phyloP scores from a whole-genome alignment of 805 yeast genomes.

The Candida nanaspora region DNA sequence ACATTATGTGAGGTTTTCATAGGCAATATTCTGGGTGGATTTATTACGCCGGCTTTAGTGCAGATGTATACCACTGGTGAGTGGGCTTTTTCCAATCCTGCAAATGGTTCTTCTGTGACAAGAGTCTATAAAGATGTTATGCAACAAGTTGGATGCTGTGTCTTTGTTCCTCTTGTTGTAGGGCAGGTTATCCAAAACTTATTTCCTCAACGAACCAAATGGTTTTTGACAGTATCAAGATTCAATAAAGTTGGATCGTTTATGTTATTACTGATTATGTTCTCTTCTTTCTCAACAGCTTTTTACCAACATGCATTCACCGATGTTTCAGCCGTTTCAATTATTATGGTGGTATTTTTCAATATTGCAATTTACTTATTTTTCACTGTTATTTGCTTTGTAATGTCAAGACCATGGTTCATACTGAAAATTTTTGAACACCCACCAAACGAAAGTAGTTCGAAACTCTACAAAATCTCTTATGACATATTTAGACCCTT shows the following conservation, averaged over 20 bases:
- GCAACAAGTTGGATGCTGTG: slow-evolving; percentile 77
- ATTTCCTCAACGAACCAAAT: slow-evolving; percentile 57
- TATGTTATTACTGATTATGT: slow-evolving; percentile 61
- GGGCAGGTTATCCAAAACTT: slow-evolving; percentile 78
- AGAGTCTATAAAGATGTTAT: slow-evolving; percentile 66
- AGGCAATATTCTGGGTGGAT: slow-evolving; percentile 81
- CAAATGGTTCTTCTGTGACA: slow-evolving; percentile 44
- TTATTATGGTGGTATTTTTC: slow-evolving; percentile 75
- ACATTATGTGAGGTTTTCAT: slow-evolving; percentile 80
- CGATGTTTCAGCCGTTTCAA: slow-evolving; percentile 39
- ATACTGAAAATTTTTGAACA: slow-evolving; percentile 36
- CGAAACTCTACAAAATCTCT: slow-evolving; percentile 36
- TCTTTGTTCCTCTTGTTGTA: slow-evolving; percentile 80
- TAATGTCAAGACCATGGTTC: slow-evolving; percentile 51
- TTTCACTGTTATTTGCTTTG: slow-evolving; percentile 59
- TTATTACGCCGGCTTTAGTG: slow-evolving; percentile 76
- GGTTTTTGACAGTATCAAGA: slow-evolving; percentile 49
- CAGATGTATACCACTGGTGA: slow-evolving; percentile 57
- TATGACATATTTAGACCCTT: slow-evolving; percentile 52
- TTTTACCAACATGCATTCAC: slow-evolving; percentile 77
- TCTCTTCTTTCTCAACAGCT: slow-evolving; percentile 72
- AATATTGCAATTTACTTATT: slow-evolving; percentile 73
- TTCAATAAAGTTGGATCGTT: slow-evolving; percentile 71
- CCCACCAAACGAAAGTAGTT: slow-evolving; percentile 37
- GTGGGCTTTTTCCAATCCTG: slow-evolving; percentile 81